phyloP scores from a whole-genome alignment of 2,329 filamentous ascomycete genomes.

The Lasiodiplodia sp. region DNA sequence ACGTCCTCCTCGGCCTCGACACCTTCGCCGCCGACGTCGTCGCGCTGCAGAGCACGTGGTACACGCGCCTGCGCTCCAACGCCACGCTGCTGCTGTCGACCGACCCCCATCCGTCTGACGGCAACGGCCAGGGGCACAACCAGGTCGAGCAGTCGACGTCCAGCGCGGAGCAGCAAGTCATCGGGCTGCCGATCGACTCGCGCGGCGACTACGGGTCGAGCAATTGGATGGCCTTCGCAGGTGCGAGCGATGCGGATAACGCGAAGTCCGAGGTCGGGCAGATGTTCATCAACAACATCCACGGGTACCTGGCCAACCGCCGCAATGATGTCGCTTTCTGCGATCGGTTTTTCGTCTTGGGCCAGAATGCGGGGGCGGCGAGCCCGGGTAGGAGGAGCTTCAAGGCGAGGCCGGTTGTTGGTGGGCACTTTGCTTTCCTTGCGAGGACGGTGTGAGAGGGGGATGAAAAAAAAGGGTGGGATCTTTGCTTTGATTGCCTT shows the following conservation, averaged over 20 bases:
- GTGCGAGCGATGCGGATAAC: slow-evolving; percentile 33
- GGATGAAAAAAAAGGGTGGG: too few species aligned
- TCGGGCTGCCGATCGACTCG: slow-evolving; percentile 37
- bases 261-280: slow-evolving; percentile 20
- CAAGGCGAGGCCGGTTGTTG: slow-evolving; percentile 52
- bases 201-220: slow-evolving; percentile 52
- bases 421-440: slow-evolving; percentile 52
- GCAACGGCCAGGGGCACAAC: not conserved
- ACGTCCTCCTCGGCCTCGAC: slow-evolving; percentile 47
- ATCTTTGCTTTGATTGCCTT: too few species aligned
- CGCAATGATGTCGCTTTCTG: slow-evolving; percentile 53
- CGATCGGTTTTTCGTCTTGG: slow-evolving; percentile 51
- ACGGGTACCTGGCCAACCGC: slow-evolving; percentile 50
- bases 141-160: slow-evolving; percentile 9
- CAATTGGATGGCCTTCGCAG: slow-evolving; percentile 54
- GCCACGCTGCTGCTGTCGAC: not conserved
- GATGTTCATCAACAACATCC: slow-evolving; percentile 49
- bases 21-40: slow-evolving; percentile 47
- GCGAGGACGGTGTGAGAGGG: slow-evolving; percentile 38
- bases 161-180: slow-evolving; percentile 35
- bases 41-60: slow-evolving; percentile 47
- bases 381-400: slow-evolving; percentile 37
- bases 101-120: not conserved
- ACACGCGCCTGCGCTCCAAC: slow-evolving; percentile 43
- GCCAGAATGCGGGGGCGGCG: slow-evolving; percentile 33